Conservation (phyloP, 257 asterid genomes). For the Leonotis leonurus region DNA sequence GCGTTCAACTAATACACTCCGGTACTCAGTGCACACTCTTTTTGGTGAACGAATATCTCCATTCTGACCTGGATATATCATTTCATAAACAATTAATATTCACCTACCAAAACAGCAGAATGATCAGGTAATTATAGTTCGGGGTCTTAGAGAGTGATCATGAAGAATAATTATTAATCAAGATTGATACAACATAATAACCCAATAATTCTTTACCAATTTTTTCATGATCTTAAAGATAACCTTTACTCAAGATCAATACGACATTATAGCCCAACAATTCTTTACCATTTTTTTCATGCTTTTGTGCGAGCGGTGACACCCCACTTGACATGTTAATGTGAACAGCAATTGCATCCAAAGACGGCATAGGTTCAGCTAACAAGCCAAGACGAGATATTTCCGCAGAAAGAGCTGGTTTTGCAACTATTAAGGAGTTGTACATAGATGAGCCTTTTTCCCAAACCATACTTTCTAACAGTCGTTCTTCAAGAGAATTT, state of each 20-base stretch:
- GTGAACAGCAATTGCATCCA: slow-evolving; percentile 91
- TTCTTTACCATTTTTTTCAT: slow-evolving; percentile 53
- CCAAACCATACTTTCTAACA: slow-evolving; percentile 97
- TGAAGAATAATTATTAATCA: not conserved
- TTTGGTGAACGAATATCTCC: slow-evolving; percentile 88
- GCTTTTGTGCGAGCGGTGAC: slow-evolving; percentile 46
- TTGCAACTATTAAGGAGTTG: slow-evolving; percentile 84
- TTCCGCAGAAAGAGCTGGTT: slow-evolving; percentile 76
- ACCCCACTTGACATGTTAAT: slow-evolving; percentile 49
- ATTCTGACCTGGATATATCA: slow-evolving; percentile 54
- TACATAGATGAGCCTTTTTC: slow-evolving; percentile 98
- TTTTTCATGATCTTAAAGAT: slow-evolving; percentile 60
- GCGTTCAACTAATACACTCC: slow-evolving; percentile 86
- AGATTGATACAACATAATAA: not conserved
- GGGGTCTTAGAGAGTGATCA: not conserved
- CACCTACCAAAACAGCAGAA: slow-evolving; percentile 12
- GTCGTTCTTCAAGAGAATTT: slow-evolving; percentile 91
- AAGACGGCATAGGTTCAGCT: slow-evolving; percentile 97
- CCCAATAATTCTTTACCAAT: slow-evolving; percentile 38
- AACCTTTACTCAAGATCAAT: too few relatives aligned
- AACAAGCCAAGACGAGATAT: slow-evolving; percentile 76
- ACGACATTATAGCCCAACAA: not conserved
- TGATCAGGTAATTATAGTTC: not conserved
- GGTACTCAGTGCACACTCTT: slow-evolving; percentile 66
- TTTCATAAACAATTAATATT: slow-evolving; percentile 10